Percentiles rank a stretch among this genome's conserved stretches.
Conservation (phyloP, 2,329 filamentous ascomycete species). For the Arthrinium puccinioides region DNA sequence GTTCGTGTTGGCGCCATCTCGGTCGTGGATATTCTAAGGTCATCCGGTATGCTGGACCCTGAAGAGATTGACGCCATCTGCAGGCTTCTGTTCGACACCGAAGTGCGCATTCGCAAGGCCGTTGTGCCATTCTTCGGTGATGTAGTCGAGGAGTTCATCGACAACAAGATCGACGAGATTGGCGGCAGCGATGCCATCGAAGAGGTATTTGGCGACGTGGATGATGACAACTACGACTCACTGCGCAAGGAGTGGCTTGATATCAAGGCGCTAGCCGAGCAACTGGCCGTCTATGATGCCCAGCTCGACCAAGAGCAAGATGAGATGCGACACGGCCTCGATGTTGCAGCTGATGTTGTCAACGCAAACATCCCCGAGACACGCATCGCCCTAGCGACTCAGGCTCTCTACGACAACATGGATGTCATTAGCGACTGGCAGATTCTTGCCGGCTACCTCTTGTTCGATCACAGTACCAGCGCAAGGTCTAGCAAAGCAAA, state of each 20-base stretch:
- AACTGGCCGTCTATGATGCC: constrained; percentile 72
- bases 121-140: constrained; percentile 87
- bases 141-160: constrained; percentile 75
- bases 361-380: constrained; percentile 66
- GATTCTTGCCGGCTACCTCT: constrained; percentile 76
- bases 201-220: constrained; percentile 62
- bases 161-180: constrained; percentile 73
- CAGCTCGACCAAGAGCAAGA: constrained; percentile 54
- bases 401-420: constrained; percentile 77
- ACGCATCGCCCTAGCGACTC: constrained; percentile 76
- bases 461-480: constrained; percentile 80
- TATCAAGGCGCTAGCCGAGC: constrained; percentile 83
- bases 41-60: constrained; percentile 81
- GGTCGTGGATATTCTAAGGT: constrained; percentile 73
- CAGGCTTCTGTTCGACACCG: constrained; percentile 81
- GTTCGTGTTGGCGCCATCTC: constrained; percentile 77
- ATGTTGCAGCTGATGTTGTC: constrained; percentile 46
- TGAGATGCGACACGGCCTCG: constrained; percentile 35
- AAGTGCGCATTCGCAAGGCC: constrained; percentile 77
- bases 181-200: constrained; percentile 71
- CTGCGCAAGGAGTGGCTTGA: constrained; percentile 82
- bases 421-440: constrained; percentile 82
- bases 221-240: constrained; percentile 70
- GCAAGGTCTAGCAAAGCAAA: constrained; percentile 45
- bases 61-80: constrained; percentile 86